Conservation (phyloP, 2,329 filamentous ascomycete genomes). For the Pseudogymnoascus sp. region DNA sequence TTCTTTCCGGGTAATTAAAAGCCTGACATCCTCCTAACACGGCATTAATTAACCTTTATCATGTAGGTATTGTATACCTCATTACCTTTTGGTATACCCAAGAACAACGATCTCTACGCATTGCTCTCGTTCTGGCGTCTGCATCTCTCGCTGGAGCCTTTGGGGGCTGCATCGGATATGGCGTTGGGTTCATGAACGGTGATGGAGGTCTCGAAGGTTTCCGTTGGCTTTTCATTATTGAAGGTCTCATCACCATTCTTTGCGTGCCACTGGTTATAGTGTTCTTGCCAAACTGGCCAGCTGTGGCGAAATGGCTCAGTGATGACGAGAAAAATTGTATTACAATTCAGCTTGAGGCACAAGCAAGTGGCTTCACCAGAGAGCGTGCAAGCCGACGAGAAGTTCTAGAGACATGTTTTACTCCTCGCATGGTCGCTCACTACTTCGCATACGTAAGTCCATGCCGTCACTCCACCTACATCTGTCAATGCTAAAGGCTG, state of each 20-base stretch:
- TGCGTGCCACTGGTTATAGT: slow-evolving; percentile 16
- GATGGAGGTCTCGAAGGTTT: slow-evolving; percentile 10
- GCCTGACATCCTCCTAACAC: no score
- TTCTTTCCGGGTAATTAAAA: slow-evolving; percentile 42
- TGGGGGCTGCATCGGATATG: slow-evolving; percentile 6
- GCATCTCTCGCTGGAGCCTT: slow-evolving; percentile 11
- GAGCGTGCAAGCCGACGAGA: slow-evolving; percentile 33
- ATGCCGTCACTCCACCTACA: neutral
- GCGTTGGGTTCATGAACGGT: slow-evolving; percentile 8
- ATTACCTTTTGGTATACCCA: slow-evolving; percentile 12
- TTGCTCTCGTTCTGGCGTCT: slow-evolving; percentile 6
- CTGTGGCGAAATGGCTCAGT: slow-evolving; percentile 11
- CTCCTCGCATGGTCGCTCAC: slow-evolving; percentile 35
- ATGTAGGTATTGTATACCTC: slow-evolving; percentile 9
- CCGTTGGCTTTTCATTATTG: slow-evolving; percentile 35
- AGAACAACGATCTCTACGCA: slow-evolving; percentile 5
- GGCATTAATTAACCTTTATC: neutral
- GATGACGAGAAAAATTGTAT: slow-evolving; percentile 10
- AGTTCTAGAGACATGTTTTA: slow-evolving; percentile 33
- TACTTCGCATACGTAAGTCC: slow-evolving; percentile 30
- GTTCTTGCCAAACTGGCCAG: slow-evolving; percentile 14
- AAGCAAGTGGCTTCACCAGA: slow-evolving; percentile 31
- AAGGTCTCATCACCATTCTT: slow-evolving; percentile 25
- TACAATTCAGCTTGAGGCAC: neutral
- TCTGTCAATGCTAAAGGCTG: neutral